Evolutionary conservation across 179 eudicot genomes (phyloP).

Genomic region (Silene coronaria): DNA sequence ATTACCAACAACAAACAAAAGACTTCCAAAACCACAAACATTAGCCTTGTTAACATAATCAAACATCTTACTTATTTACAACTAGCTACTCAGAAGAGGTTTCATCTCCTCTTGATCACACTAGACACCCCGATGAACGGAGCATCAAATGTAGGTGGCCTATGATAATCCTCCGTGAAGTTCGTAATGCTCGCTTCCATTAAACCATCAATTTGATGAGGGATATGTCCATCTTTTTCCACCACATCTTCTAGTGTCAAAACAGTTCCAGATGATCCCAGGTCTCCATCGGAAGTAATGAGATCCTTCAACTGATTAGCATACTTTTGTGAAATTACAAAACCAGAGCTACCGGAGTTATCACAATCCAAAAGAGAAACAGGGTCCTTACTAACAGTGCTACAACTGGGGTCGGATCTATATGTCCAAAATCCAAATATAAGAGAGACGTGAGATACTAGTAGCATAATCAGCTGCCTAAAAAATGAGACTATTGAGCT

Average conservation of each 20-base stretch:
- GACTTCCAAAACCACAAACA: background rate
- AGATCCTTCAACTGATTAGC: slow-evolving; percentile 45
- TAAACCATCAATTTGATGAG: slow-evolving; percentile 35
- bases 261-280: slow-evolving; percentile 8
- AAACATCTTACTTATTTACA: slow-evolving; percentile 15
- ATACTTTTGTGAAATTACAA: slow-evolving; percentile 26
- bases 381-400: slow-evolving; percentile 18
- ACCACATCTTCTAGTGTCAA: slow-evolving; percentile 15
- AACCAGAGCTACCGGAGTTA: slow-evolving; percentile 14
- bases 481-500: slow-evolving; percentile 27
- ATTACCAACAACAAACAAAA: too few species aligned
- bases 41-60: background rate
- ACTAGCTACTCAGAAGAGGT: background rate
- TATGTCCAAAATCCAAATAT: slow-evolving; percentile 29
- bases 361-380: slow-evolving; percentile 51
- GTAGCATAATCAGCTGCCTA: slow-evolving; percentile 26
- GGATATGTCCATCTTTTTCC: slow-evolving; percentile 8
- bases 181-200: slow-evolving; percentile 31
- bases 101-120: slow-evolving; percentile 40
- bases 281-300: slow-evolving; percentile 32
- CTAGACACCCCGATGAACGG: slow-evolving; percentile 27
- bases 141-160: slow-evolving; percentile 13
- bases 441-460: slow-evolving; percentile 40
- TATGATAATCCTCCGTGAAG: slow-evolving; percentile 27
- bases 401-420: slow-evolving; percentile 22